Evolutionary conservation across 2,329 filamentous ascomycete genomes (phyloP), one percentile per base, ranked within the genome.

Genomic region (Graphilbum fragrans): DNA sequence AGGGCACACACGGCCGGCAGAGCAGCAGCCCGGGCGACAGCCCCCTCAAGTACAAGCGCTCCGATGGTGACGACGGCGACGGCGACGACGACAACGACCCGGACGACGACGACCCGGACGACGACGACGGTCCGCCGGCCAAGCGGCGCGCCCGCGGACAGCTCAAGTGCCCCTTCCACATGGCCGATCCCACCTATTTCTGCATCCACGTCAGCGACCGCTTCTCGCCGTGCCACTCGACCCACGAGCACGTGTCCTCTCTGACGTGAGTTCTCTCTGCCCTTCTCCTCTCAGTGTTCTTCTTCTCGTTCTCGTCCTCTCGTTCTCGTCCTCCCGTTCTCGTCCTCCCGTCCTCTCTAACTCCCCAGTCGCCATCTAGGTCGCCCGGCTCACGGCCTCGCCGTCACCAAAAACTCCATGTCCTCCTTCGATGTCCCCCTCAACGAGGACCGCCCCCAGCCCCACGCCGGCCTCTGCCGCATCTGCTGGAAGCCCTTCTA

Each of bases 231-330:
- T 60, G 58, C 44, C 55, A 59, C 37, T 56, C 57, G 2, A 35
- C 47, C 17, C 58, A 60, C 42, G 45, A 47, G 35, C 53, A 57
- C 33, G 56, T 60, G 25, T 59, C 57, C 7, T 57, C 53, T n/a
- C 46, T 60, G 7, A 52, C 58, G 56, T 58, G 46, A 53, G 57
- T 51, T 14, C 19, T 11, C n/a, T 22, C 11, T 6, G 2, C 12
- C 22, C 25, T 22, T 17, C 27, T 20, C 27, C n/a, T n/a, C n/a
- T n/a, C n/a, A n/a, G 4, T 19, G 5, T 18, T 22, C 16, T 25
- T 14, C 16, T 39, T 31, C 8, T 2, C 18, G 3, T n/a, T 16
- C 7, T 40, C 37, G 19, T 21, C 19, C 18, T 18, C 7, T n/a
- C 4, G 19, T 25, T 37, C 18, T 40, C 36, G n/a, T 29, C 17